A percentile compares a stretch with the other conserved stretches of the same genome.
Conservation (phyloP, 345 rosid genomes). For the Populus alba region DNA sequence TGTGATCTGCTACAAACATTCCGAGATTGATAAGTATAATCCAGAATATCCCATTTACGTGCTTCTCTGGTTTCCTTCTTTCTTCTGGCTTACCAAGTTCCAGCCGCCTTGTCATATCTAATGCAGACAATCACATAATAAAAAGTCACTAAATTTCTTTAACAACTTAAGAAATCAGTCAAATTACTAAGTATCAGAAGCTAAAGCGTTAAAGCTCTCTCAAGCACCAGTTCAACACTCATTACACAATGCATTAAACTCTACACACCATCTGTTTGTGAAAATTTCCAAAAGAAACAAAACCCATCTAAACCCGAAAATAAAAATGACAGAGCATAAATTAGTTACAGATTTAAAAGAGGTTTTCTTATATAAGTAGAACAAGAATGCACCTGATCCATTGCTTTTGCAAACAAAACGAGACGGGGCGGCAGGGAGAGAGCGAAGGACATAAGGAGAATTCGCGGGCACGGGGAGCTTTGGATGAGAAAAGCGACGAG, state of each 20-base stretch:
- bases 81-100: conserved; percentile 55
- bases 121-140: not conserved
- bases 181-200: too few species aligned
- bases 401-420: conserved; percentile 22
- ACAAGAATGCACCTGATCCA: conserved; percentile 25
- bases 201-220: too few species aligned
- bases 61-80: conserved; percentile 46
- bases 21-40: conserved; percentile 82
- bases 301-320: not conserved
- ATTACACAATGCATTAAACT: not conserved
- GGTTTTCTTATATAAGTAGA: too few species aligned
- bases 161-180: too few species aligned
- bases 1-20: conserved; percentile 69
- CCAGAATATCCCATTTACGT: conserved; percentile 74
- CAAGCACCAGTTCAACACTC: not conserved
- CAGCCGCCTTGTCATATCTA: conserved; percentile 60
- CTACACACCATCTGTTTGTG: conserved; percentile 24
- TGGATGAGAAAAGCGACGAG: conserved; percentile 7
- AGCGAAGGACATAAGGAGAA: not conserved
- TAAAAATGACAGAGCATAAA: too few species aligned
- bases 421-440: conserved; percentile 12
- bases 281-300: conserved; percentile 9
- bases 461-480: not conserved
- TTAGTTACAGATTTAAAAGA: not conserved
- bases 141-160: too few species aligned